phyloP scores from a whole-genome alignment of 805 yeast species.

The Spathaspora sp. region DNA sequence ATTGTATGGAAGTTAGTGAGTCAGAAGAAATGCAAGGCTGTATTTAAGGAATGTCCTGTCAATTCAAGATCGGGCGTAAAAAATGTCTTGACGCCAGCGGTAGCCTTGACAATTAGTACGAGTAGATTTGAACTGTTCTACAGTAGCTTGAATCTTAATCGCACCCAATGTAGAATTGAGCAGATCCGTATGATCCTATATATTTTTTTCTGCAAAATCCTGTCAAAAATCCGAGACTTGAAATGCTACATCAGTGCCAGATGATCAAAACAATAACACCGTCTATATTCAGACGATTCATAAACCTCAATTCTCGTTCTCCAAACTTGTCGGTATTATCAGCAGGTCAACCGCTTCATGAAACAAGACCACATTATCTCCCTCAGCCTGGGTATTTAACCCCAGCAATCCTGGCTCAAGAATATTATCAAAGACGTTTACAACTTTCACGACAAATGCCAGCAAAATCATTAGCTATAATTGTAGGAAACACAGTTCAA shows the following conservation, averaged over 20 bases:
- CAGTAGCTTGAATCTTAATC: no score
- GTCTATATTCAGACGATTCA: not conserved
- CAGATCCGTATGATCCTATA: no score
- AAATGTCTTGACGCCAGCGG: no score
- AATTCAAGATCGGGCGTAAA: no score
- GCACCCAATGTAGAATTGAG: no score
- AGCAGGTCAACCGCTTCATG: constrained; percentile 69
- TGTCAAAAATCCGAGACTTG: not conserved
- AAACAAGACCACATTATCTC: constrained; percentile 73
- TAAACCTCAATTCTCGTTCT: not conserved
- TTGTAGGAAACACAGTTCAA: constrained; percentile 69
- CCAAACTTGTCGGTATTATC: constrained; percentile 11
- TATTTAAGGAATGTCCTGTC: no score
- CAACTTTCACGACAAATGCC: constrained; percentile 57
- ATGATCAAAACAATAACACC: not conserved
- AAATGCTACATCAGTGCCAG: not conserved
- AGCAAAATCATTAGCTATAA: constrained; percentile 61
- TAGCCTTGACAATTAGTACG: no score
- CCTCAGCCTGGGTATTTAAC: constrained; percentile 77
- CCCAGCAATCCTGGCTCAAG: constrained; percentile 81
- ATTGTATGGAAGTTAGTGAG: no score
- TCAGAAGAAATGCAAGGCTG: no score
- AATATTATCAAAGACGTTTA: constrained; percentile 71
- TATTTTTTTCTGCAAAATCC: no score
- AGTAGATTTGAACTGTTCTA: no score